Percentiles rank a stretch among this genome's conserved stretches.
phyloP scores from a whole-genome alignment of 2,329 filamentous ascomycete genomes.

The Fusarium nanum region DNA sequence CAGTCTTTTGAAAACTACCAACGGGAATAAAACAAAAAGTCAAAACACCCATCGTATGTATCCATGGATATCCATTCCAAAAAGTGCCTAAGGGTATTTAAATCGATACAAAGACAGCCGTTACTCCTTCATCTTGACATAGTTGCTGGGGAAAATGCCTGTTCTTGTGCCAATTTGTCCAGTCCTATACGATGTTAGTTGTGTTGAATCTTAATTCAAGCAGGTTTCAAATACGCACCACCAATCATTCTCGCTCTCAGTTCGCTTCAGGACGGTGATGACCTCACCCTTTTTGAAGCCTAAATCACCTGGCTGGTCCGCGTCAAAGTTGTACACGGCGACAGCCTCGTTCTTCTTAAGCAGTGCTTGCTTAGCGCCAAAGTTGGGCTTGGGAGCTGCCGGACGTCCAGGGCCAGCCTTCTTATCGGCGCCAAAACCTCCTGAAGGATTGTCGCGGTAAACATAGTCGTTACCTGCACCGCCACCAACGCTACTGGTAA shows the following conservation, averaged over 20 bases:
- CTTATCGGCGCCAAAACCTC: conserved; percentile 49
- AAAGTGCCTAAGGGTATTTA: conserved; percentile 40
- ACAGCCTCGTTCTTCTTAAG: conserved; percentile 83
- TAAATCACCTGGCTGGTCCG: conserved; percentile 90
- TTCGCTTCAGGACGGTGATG: conserved; percentile 94
- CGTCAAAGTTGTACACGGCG: conserved; percentile 93
- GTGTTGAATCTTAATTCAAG: no score
- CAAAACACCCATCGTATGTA: conserved; percentile 16
- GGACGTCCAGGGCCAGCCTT: conserved; percentile 77
- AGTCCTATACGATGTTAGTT: conserved; percentile 67
- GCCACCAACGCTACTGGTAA: conserved; percentile 50
- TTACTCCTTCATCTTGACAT: conserved; percentile 73
- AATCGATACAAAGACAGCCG: conserved; percentile 31
- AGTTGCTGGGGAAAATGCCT: conserved; percentile 92
- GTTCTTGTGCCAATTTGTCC: conserved; percentile 86
- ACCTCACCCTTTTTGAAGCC: conserved; percentile 98
- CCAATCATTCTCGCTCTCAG: conserved; percentile 94
- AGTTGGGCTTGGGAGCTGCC: conserved; percentile 89
- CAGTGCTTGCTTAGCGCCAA: conserved; percentile 67
- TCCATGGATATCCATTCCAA: conserved; percentile 20
- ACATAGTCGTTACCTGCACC: conserved; percentile 63
- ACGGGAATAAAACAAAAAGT: conserved; percentile 4
- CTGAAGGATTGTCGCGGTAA: conserved; percentile 61
- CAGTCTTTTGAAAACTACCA: conserved; percentile 3
- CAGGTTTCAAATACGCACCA: conserved; percentile 68